Percentiles rank a stretch among this genome's conserved stretches.
Evolutionary conservation across 2,329 filamentous ascomycete species (phyloP).

Genomic region (Alternaria consortialis): DNA sequence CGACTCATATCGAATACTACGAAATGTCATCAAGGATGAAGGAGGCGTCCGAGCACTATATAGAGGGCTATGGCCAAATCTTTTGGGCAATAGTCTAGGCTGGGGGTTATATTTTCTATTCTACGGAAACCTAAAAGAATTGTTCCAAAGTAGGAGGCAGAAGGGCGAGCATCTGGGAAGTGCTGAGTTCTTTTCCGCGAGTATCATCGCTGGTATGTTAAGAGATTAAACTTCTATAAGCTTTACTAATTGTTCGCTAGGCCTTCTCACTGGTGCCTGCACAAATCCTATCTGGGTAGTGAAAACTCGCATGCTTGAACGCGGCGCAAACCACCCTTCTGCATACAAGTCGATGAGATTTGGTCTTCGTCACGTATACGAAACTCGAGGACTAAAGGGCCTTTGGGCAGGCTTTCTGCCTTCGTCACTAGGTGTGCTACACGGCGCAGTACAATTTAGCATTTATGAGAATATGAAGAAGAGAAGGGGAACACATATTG

Average conservation of each 20-base stretch:
- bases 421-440: conserved; percentile 84
- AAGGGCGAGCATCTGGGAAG: conserved; percentile 61
- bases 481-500: conserved; percentile 60
- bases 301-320: conserved; percentile 95
- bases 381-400: conserved; percentile 75
- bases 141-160: conserved; percentile 56
- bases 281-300: conserved; percentile 99
- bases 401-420: conserved; percentile 90
- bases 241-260: conserved; percentile 50
- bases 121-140: conserved; percentile 68
- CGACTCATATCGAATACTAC: conserved; percentile 62
- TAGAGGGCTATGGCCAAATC: conserved; percentile 86
- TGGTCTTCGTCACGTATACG: conserved; percentile 73
- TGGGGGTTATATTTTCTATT: conserved; percentile 94
- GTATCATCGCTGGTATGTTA: conserved; percentile 65
- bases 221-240: background rate
- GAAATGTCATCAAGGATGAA: conserved; percentile 63
- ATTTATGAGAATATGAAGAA: conserved; percentile 83
- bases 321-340: conserved; percentile 74
- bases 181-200: conserved; percentile 82
- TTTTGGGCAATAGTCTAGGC: conserved; percentile 87
- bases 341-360: conserved; percentile 82
- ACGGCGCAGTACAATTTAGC: conserved; percentile 95
- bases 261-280: conserved; percentile 77
- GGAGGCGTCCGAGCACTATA: conserved; percentile 76